Evolutionary conservation across 1,284 basidiomycete species (phyloP).

Genomic region (Coniophora puteana): DNA sequence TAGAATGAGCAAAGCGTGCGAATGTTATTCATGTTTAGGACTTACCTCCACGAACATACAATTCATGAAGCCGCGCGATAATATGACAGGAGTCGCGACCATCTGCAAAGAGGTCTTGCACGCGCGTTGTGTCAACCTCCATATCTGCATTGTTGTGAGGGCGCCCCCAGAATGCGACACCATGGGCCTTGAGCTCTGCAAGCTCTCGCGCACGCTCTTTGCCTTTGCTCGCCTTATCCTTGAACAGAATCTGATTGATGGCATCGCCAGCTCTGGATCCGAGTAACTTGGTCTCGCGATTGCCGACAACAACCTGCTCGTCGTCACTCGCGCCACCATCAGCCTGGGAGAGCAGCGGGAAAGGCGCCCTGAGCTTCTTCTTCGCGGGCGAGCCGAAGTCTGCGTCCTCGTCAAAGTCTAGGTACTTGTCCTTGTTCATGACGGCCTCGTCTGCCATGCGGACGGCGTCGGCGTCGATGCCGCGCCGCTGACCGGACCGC

Average conservation of each 20-base stretch:
- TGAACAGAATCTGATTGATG: constrained; percentile 37
- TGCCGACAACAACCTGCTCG: constrained; percentile 29
- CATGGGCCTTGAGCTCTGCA: constrained; percentile 19
- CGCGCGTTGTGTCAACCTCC: constrained; percentile 11
- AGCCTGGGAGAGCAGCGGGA: constrained; percentile 13
- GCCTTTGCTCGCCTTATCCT: constrained; percentile 28
- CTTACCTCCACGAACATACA: constrained; percentile 36
- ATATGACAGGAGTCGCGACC: constrained; percentile 26
- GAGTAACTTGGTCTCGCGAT: constrained; percentile 29
- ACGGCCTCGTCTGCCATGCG: constrained; percentile 40
- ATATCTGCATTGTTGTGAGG: constrained; percentile 20
- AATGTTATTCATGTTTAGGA: too few species aligned
- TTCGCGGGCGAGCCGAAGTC: too few species aligned
- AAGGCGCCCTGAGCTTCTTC: constrained; percentile 29
- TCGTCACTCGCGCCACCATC: constrained; percentile 7
- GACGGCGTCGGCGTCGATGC: constrained; percentile 39
- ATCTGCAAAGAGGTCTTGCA: constrained; percentile 11
- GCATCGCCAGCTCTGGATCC: constrained; percentile 24
- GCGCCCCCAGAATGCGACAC: constrained; percentile 37
- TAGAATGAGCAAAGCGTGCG: constrained; percentile 2
- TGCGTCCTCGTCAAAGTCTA: constrained; percentile 35
- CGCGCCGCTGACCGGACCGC: constrained; percentile 37
- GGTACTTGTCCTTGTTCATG: constrained; percentile 32
- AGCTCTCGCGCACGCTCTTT: constrained; percentile 12
- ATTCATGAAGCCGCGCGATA: constrained; percentile 30